Percentiles rank a stretch among this genome's conserved stretches.
These are phyloP conservation scores for Citrullus amarus DNA, from an alignment of 306 rosid genomes.

Conservation along the genomic window DNA sequence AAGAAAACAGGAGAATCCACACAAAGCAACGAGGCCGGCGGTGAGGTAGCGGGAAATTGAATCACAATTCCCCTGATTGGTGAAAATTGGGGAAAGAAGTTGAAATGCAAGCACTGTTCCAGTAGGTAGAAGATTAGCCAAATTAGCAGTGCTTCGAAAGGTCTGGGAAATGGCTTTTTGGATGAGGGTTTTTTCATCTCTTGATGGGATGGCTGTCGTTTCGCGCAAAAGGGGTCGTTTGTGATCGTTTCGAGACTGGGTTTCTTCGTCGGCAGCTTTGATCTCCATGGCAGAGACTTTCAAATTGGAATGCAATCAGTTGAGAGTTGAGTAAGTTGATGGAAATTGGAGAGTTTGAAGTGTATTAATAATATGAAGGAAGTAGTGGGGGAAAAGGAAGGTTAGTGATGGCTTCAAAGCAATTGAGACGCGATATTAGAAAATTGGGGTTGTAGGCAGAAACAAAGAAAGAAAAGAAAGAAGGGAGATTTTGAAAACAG, in stretches of 20 bases:
- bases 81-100: constrained; percentile 63
- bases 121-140: constrained; percentile 85
- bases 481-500: neutral
- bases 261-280: constrained; percentile 16
- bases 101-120: constrained; percentile 85
- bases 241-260: constrained; percentile 13
- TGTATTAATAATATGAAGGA: neutral
- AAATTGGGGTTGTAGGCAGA: neutral
- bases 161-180: constrained; percentile 75
- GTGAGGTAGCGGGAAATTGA: constrained; percentile 32
- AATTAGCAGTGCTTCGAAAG: constrained; percentile 64
- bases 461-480: neutral
- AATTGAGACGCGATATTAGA: neutral
- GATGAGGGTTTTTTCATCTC: constrained; percentile 30
- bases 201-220: constrained; percentile 16
- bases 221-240: constrained; percentile 45
- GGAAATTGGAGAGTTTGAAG: neutral
- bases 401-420: neutral
- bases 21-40: constrained; percentile 28
- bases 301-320: neutral
- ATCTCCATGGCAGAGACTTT: constrained; percentile 33
- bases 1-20: constrained; percentile 44
- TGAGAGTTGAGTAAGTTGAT: neutral
- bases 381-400: neutral
- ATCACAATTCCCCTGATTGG: constrained; percentile 62